A percentile compares a stretch with the other conserved stretches of the same genome.
Evolutionary conservation across 352 stramenopile species (phyloP).

Genomic region (Phytophthora sansomeana): DNA sequence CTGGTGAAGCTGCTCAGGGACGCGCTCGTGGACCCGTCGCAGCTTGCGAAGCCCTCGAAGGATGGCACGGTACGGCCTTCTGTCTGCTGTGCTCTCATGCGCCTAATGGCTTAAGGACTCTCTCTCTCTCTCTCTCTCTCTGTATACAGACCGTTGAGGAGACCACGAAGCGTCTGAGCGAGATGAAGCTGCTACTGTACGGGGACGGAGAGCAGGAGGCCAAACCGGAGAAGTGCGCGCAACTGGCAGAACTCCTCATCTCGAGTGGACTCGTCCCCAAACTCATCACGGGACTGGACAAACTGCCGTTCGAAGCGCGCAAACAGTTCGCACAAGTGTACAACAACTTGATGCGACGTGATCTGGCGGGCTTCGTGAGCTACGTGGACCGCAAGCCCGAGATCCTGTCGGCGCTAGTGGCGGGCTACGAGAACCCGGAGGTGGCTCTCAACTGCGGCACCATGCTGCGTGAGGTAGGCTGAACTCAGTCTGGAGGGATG

Average conservation of each 20-base stretch:
- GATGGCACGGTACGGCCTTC: constrained; percentile 59
- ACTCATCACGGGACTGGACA: constrained; percentile 71
- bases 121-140: no score
- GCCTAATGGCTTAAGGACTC: no score
- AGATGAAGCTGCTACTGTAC: constrained; percentile 42
- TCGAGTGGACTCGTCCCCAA: constrained; percentile 69
- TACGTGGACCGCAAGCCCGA: constrained; percentile 80
- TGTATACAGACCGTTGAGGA: constrained; percentile 54
- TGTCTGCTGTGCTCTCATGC: no score
- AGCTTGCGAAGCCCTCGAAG: constrained; percentile 64
- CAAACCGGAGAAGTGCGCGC: constrained; percentile 81
- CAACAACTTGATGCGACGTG: constrained; percentile 91
- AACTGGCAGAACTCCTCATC: constrained; percentile 82
- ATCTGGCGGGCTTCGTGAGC: constrained; percentile 81
- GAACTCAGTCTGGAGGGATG: background rate
- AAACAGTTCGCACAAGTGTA: constrained; percentile 91
- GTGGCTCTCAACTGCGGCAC: constrained; percentile 91
- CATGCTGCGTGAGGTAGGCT: constrained; percentile 88
- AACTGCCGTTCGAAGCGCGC: constrained; percentile 87
- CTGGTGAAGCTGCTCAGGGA: constrained; percentile 86
- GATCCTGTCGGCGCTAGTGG: constrained; percentile 82
- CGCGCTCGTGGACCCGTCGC: constrained; percentile 60
- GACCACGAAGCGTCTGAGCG: constrained; percentile 83
- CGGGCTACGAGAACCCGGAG: constrained; percentile 87
- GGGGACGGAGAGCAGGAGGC: constrained; percentile 75